A percentile compares a stretch with the other conserved stretches of the same genome.
These are phyloP conservation scores for Suillus luteus DNA, from an alignment of 768 basidiomycete genomes.

Conservation along the genomic window DNA sequence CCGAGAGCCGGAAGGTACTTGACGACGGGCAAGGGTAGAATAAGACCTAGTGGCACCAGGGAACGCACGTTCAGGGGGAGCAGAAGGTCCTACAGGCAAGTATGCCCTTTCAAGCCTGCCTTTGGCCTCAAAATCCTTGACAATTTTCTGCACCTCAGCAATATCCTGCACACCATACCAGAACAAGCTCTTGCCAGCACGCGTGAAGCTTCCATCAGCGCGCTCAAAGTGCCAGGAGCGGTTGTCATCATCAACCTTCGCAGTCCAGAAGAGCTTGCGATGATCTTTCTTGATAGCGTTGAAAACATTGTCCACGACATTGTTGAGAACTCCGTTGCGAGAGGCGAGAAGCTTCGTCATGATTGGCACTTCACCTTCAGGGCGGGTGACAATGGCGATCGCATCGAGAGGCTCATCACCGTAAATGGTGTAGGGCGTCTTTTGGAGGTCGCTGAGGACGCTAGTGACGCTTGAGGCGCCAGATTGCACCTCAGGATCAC, in stretches of 20 bases:
- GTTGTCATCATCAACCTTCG: conserved; percentile 94
- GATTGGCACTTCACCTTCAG: conserved; percentile 84
- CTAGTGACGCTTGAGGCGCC: conserved; percentile 87
- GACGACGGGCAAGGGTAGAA: conserved; percentile 56
- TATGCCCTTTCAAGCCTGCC: conserved; percentile 86
- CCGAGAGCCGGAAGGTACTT: conserved; percentile 51
- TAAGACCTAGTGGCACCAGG: conserved; percentile 51
- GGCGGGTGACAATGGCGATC: conserved; percentile 91
- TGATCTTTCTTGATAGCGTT: conserved; percentile 95
- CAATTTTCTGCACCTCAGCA: conserved; percentile 84
- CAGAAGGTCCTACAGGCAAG: conserved; percentile 82
- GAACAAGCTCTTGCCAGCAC: conserved; percentile 91
- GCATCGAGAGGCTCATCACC: conserved; percentile 98
- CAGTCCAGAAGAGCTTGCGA: conserved; percentile 95
- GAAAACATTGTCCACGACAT: conserved; percentile 96
- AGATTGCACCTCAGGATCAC: conserved; percentile 86
- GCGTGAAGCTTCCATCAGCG: conserved; percentile 95
- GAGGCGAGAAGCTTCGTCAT: conserved; percentile 92
- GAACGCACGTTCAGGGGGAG: conserved; percentile 51
- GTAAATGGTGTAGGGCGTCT: conserved; percentile 89
- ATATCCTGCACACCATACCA: conserved; percentile 97
- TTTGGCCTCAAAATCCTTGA: conserved; percentile 73
- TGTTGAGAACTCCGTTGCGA: conserved; percentile 88
- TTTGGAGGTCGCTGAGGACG: conserved; percentile 71
- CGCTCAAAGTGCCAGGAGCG: conserved; percentile 98